Evolutionary conservation across 83 land plant species (phyloP).

Genomic region (Diphasiastrum complanatum): DNA sequence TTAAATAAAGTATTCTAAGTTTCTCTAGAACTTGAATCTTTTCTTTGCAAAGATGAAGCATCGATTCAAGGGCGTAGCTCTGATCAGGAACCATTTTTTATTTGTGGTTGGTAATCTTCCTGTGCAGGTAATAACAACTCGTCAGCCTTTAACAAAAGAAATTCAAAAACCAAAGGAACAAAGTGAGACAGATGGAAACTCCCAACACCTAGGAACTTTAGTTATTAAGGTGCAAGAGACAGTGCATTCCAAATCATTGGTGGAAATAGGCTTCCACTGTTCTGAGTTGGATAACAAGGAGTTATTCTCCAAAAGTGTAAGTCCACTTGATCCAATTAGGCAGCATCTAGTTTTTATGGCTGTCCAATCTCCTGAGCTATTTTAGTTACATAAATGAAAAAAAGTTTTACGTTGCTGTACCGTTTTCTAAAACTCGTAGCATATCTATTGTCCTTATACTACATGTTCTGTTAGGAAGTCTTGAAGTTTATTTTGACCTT

Average conservation of each 20-base stretch:
- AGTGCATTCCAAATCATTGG: constrained; percentile 43
- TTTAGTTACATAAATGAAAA: not conserved
- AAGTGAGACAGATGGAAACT: constrained; percentile 8
- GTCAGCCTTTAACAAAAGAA: constrained; percentile 39
- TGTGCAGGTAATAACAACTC: constrained; percentile 54
- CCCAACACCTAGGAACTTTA: constrained; percentile 38
- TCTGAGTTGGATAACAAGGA: constrained; percentile 71
- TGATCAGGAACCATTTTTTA: not conserved
- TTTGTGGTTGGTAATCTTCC: constrained; percentile 5
- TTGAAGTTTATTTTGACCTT: not conserved
- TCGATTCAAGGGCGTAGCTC: not conserved
- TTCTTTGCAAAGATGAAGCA: not conserved
- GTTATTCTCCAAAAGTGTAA: constrained; percentile 80
- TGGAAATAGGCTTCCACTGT: constrained; percentile 52
- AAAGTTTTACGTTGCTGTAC: constrained; percentile 3
- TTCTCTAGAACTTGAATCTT: too few species aligned
- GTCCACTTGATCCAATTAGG: constrained; percentile 5
- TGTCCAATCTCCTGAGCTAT: not conserved
- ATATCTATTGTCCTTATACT: not conserved
- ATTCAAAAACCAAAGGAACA: constrained; percentile 28
- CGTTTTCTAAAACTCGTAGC: too few species aligned
- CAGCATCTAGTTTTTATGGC: not conserved
- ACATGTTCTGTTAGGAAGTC: not conserved
- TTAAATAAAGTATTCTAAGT: too few species aligned
- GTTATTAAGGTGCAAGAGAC: constrained; percentile 62